Evolutionary conservation across 2,329 filamentous ascomycete species (phyloP).

Genomic region (Paraconiothyrium brasiliense): DNA sequence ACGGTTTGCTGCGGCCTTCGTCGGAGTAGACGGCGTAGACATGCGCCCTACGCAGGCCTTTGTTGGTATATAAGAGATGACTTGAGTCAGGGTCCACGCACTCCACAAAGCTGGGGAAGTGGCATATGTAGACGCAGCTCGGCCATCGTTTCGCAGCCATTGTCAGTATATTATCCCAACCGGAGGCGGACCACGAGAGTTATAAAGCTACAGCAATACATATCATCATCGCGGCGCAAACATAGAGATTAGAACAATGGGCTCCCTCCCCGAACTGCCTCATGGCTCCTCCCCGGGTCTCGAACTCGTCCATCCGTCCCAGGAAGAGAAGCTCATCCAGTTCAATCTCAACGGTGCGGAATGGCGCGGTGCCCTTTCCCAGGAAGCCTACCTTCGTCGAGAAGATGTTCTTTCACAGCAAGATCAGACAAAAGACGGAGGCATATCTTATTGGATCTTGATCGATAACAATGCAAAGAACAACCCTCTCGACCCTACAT

Average conservation of each 20-base stretch:
- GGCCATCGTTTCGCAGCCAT: neutral
- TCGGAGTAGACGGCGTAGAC: conserved; percentile 31
- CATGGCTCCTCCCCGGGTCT: conserved; percentile 61
- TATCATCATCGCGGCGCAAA: neutral
- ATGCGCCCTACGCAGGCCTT: conserved; percentile 4
- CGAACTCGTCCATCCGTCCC: conserved; percentile 63
- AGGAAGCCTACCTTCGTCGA: conserved; percentile 66
- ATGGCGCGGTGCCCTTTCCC: conserved; percentile 66
- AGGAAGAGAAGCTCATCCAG: conserved; percentile 62
- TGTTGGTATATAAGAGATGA: conserved; percentile 9
- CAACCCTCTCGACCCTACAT: conserved; percentile 49
- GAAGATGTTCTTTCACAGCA: conserved; percentile 64
- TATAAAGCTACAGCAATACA: neutral
- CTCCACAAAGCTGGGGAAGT: conserved; percentile 8
- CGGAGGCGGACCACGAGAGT: neutral
- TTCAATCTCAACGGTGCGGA: conserved; percentile 63
- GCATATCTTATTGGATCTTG: conserved; percentile 68
- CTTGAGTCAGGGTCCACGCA: neutral
- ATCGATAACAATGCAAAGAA: conserved; percentile 55
- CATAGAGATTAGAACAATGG: conserved; percentile 29
- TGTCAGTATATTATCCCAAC: neutral
- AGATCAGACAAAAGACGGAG: conserved; percentile 63
- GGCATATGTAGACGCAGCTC: conserved; percentile 14
- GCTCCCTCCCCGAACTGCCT: conserved; percentile 53
- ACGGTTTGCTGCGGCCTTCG: conserved; percentile 45